Evolutionary conservation across 345 rosid genomes (phyloP), one percentile per base, ranked within the genome.

Genomic region (Chamaenerion angustifolium): DNA sequence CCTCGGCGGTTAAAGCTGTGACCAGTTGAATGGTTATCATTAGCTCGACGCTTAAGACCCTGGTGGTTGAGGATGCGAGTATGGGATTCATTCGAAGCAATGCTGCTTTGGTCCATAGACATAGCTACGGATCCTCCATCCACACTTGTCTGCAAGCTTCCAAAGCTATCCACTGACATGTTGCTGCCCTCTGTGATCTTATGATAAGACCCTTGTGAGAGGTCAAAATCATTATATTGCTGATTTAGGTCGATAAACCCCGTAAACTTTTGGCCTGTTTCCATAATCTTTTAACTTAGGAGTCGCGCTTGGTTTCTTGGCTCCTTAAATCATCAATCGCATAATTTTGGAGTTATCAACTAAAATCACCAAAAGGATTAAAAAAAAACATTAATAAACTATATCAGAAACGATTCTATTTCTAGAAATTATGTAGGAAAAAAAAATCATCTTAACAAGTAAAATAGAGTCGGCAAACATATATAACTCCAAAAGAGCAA

Each of bases 81-180:
- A 14, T 51, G 67, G 18, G 78, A 73, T 45, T 66, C 78, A 43
- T 64, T 73, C 11, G 78, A 69, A 35, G 66, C 72, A 0, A 73
- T 58, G 46, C 78, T 73, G 46, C 73, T 72, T 56, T 68, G 64
- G 48, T 70, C 75, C 17, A 67, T 17, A 12, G 78, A 71, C 72
- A 71, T 73, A 8, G 72, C 67, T n/a, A 66, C 67, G 35, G 75
- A 73, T 23, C 78, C 78, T n/a, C 72, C 78, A n/a, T 54, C 71
- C 46, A 54, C 66, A 67, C 72, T 63, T 19, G 75, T 73, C 47
- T 66, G 75, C 55, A 73, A 55, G 68, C 74, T 73, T 25, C 68
- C 67, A 37, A 49, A 56, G 56, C 71, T 68, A 23, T 73, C 72
- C 0, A 64, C 58, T 1, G 78, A 73, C 78, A 66, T 73, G 52